Conservation (phyloP, 176 grass and related monocot genomes). For the Musa troglodytarum region DNA sequence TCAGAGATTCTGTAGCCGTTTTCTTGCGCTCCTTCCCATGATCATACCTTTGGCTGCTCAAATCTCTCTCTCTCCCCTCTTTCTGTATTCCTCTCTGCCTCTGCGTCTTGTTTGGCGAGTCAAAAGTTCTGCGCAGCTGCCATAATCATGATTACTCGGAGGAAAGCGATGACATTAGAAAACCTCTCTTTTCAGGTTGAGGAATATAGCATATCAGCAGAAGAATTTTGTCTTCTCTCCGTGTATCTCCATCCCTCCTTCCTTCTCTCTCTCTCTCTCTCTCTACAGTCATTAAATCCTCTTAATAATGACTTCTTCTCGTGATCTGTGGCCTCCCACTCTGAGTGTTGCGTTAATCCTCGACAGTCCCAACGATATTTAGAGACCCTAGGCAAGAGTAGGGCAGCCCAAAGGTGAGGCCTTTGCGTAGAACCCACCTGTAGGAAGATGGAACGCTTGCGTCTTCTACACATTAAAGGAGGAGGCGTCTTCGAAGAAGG, state of each 20-base stretch:
- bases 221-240: slow-evolving; percentile 41
- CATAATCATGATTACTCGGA: slow-evolving; percentile 21
- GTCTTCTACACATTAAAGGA: not conserved
- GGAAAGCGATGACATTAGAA: slow-evolving; percentile 12
- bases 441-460: not conserved
- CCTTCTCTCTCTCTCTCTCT: not conserved
- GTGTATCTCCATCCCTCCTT: not conserved
- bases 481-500: not conserved
- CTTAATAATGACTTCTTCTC: slow-evolving; percentile 44
- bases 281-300: slow-evolving; percentile 32
- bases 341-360: slow-evolving; percentile 38
- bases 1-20: slow-evolving; percentile 49
- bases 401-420: not conserved
- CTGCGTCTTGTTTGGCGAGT: slow-evolving; percentile 1
- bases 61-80: not conserved
- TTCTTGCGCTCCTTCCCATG: slow-evolving; percentile 20
- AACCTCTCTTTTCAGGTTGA: slow-evolving; percentile 21
- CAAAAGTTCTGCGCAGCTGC: slow-evolving; percentile 23
- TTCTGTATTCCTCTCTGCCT: not conserved
- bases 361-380: slow-evolving; percentile 43
- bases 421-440: not conserved
- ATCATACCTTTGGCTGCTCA: slow-evolving; percentile 13
- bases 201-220: slow-evolving; percentile 8
- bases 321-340: slow-evolving; percentile 25
- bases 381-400: slow-evolving; percentile 4